A percentile compares a stretch with the other conserved stretches of the same genome.
Conservation (phyloP, 2,329 filamentous ascomycete species). For the Camptophora hylomeconis region DNA sequence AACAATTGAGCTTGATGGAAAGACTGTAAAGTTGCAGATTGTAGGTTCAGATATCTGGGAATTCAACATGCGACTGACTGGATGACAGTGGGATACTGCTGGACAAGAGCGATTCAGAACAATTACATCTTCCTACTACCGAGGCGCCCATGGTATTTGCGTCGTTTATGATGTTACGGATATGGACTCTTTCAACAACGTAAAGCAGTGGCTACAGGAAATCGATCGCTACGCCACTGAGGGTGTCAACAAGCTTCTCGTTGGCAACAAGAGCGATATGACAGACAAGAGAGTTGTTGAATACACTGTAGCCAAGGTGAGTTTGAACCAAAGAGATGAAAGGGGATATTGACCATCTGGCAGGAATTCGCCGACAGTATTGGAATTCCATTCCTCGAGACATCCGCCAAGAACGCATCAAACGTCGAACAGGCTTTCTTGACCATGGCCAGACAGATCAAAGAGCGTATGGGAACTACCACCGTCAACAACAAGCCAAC, state of each 20-base stretch:
- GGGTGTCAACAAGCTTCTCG: slow-evolving; percentile 97
- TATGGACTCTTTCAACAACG: slow-evolving; percentile 99
- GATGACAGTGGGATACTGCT: slow-evolving; percentile 83
- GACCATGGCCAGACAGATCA: slow-evolving; percentile 99
- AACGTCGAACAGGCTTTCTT: slow-evolving; percentile 99
- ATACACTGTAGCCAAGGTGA: slow-evolving; percentile 97
- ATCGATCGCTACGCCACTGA: slow-evolving; percentile 98
- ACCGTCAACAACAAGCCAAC: slow-evolving; percentile 95
- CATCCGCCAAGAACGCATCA: slow-evolving; percentile 97
- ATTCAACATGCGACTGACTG: background rate
- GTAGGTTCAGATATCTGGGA: slow-evolving; percentile 42
- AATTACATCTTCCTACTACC: slow-evolving; percentile 99
- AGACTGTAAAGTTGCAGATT: slow-evolving; percentile 99
- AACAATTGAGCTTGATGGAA: slow-evolving; percentile 97
- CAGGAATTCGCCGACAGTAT: slow-evolving; percentile 98
- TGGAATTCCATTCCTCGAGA: slow-evolving; percentile 98
- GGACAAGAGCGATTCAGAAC: slow-evolving; percentile 99
- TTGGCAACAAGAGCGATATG: slow-evolving; percentile 99
- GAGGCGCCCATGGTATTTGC: slow-evolving; percentile 96
- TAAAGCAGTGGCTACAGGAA: slow-evolving; percentile 99
- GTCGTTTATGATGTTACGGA: slow-evolving; percentile 99
- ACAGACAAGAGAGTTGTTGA: slow-evolving; percentile 99
- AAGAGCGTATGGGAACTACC: slow-evolving; percentile 97
- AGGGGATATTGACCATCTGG: slow-evolving; percentile 8
- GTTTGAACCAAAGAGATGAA: slow-evolving; percentile 20